Base-by-base conservation (phyloP, 1,284 basidiomycete species). In the Sporisorium iseilematis-ciliati region DNA sequence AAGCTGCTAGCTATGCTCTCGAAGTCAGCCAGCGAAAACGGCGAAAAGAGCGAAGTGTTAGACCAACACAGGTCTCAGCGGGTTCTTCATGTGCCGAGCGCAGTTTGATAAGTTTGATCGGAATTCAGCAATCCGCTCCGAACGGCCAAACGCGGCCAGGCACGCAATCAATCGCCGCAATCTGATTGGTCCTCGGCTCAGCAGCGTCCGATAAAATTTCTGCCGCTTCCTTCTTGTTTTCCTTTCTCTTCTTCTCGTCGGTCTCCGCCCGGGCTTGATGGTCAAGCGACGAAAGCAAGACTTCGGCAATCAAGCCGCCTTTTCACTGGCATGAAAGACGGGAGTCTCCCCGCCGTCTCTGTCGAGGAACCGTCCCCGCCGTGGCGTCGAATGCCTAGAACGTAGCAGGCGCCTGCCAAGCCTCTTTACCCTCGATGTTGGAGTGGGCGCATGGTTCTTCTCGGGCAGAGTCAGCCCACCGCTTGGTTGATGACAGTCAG, bases 131-230 rank as follows among this genome's bases (percentile, higher is more conserved):
- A 14, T 21, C 43, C 43, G 43, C 21, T 45, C 21, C 18, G n/a
- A n/a, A 18, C 18, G 40, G 40, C 40, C 40, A 41, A 18, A 41
- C 5, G 43, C 43, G 20, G 51, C 7, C 12, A 41, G 43, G 41
- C 26, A 35, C 26, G 38, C 35, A 48, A 31, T 58, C 57, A 49
- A 54, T 69, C 66, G 66, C 29, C 26, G 45, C 10, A 33, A 10
- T 55, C 31, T 55, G 51, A 68, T 68, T 68, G 66, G 66, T 35
- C 35, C 18, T 68, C 66, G 66, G 66, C 59, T 56, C 31, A n/a
- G 21, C 25, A 41, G 12, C 49, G 31, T 58, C 66, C 66, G 66
- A 68, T 29, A 21, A 57, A 41, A 49, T 35, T 33, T 57, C 48
- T 42, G 26, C 49, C n/a, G 25, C 53, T 55, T 40, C 25, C 42